These are phyloP conservation scores for Calonectria ilicicola DNA, from an alignment of 2,329 filamentous ascomycete species.

Conservation along the genomic window DNA sequence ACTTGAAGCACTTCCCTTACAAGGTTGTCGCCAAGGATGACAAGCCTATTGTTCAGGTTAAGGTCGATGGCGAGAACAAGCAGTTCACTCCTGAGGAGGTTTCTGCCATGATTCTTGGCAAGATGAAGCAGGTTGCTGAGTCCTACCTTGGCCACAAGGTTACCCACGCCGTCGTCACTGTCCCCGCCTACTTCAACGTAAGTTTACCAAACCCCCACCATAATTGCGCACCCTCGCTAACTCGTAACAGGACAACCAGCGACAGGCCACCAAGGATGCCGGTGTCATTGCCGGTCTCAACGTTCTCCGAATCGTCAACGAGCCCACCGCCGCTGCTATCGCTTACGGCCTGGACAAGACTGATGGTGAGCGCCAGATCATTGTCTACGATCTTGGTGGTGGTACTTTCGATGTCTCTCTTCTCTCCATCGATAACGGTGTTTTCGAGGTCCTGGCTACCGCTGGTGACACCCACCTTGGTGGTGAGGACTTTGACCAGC, in stretches of 20 bases:
- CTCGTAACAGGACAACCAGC: constrained; percentile 78
- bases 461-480: constrained; percentile 97
- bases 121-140: constrained; percentile 89
- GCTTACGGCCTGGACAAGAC: constrained; percentile 94
- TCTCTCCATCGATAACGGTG: constrained; percentile 89
- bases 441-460: constrained; percentile 94
- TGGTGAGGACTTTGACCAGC: constrained; percentile 99
- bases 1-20: constrained; percentile 99
- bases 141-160: constrained; percentile 85
- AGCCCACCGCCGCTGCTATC: constrained; percentile 94
- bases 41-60: constrained; percentile 87
- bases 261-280: constrained; percentile 96
- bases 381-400: constrained; percentile 94
- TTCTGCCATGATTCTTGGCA: constrained; percentile 83
- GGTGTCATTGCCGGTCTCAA: constrained; percentile 93
- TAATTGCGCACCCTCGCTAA: constrained; percentile 32
- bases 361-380: constrained; percentile 85
- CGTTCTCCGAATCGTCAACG: constrained; percentile 96
- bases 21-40: constrained; percentile 89
- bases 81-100: constrained; percentile 85
- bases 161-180: constrained; percentile 90
- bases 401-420: constrained; percentile 96
- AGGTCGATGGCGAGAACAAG: constrained; percentile 74
- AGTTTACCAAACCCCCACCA: constrained; percentile 31
- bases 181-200: constrained; percentile 95